These are phyloP conservation scores for Arthrobotrys conoides DNA, from an alignment of 2,329 filamentous ascomycete species.

Conservation along the genomic window DNA sequence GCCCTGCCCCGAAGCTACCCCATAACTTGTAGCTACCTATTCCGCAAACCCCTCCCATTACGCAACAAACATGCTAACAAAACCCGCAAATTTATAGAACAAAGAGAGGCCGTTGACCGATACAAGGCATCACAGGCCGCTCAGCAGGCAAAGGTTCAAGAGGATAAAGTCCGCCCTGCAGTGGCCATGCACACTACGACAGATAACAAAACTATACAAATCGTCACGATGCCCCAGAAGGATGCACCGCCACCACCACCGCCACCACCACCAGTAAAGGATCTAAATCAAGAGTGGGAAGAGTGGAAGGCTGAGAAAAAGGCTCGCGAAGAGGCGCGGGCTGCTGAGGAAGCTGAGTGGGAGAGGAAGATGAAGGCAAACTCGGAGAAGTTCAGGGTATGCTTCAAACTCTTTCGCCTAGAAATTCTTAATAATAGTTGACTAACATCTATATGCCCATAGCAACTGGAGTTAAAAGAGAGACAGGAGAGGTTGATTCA, in stretches of 20 bases:
- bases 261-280: constrained; percentile 32
- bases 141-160: constrained; percentile 45
- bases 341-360: constrained; percentile 58
- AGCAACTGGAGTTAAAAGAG: constrained; percentile 43
- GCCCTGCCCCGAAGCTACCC: constrained; percentile 24
- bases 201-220: constrained; percentile 45
- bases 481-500: constrained; percentile 41
- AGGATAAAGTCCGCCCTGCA: constrained; percentile 42
- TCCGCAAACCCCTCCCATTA: constrained; percentile 22
- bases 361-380: constrained; percentile 56
- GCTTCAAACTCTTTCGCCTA: not conserved
- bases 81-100: constrained; percentile 36
- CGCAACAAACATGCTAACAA: constrained; percentile 37
- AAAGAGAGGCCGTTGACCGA: constrained; percentile 56
- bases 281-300: constrained; percentile 49
- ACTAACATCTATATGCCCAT: constrained; percentile 22
- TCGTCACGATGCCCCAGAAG: constrained; percentile 53
- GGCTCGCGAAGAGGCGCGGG: constrained; percentile 44
- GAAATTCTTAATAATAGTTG: not conserved
- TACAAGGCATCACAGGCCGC: constrained; percentile 58
- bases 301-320: constrained; percentile 58
- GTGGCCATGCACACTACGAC: constrained; percentile 49
- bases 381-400: constrained; percentile 54
- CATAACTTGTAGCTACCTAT: constrained; percentile 45
- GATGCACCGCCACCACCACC: constrained; percentile 27